Conservation (phyloP, 148 eudicot species). For the Cornus controversa region DNA sequence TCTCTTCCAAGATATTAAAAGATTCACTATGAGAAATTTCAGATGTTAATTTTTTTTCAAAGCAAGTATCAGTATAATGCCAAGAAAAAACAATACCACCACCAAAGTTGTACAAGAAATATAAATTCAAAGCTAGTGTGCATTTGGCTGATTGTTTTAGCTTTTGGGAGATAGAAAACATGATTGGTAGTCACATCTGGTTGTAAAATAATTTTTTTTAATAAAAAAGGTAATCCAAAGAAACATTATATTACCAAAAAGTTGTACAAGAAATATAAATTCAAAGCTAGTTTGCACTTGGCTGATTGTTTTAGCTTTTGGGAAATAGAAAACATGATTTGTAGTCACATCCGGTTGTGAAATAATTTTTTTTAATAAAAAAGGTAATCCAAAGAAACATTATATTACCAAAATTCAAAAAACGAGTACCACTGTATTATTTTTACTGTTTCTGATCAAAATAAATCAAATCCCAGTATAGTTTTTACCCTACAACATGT, state of each 20-base stretch:
- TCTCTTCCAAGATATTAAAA: not conserved
- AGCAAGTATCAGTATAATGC: not conserved
- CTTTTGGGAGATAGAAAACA: not conserved
- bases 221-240: not conserved
- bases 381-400: not conserved
- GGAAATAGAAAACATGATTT: not conserved
- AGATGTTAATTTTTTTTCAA: not conserved
- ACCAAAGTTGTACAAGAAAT: not conserved
- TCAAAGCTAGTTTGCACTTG: constrained; percentile 2
- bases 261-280: not conserved
- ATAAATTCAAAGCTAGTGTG: not conserved
- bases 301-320: not conserved
- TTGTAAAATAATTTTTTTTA: no score
- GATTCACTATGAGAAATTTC: not conserved
- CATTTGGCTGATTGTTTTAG: not conserved
- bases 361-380: no score
- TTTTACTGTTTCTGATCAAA: not conserved
- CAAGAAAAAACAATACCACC: not conserved
- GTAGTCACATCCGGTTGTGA: not conserved
- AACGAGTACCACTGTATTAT: no score
- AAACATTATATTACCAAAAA: not conserved
- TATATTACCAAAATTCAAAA: not conserved
- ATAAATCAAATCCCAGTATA: not conserved
- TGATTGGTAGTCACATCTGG: not conserved
- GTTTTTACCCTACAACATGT: not conserved